Percentiles rank a stretch among this genome's conserved stretches.
phyloP scores from a whole-genome alignment of 345 rosid species.

The Sisymbrium altissimum region DNA sequence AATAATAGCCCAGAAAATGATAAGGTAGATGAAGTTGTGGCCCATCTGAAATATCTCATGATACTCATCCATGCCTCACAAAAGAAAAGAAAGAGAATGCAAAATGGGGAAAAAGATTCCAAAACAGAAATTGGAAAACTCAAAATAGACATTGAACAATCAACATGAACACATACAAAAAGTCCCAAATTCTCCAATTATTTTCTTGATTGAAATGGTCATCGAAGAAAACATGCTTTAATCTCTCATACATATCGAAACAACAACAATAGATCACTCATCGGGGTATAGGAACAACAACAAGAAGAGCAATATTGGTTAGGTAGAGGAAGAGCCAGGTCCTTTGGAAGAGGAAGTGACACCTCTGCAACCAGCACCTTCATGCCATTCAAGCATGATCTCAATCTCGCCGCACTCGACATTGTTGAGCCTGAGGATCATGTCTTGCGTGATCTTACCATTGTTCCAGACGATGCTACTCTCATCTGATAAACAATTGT shows the following conservation, averaged over 20 bases:
- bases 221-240: not conserved
- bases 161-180: not conserved
- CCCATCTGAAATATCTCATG: not conserved
- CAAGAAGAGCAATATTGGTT: not conserved
- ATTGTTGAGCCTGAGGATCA: slow-evolving; percentile 53
- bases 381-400: slow-evolving; percentile 69
- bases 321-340: slow-evolving; percentile 23
- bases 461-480: slow-evolving; percentile 49
- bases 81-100: not conserved
- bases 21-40: not conserved
- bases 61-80: not conserved
- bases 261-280: slow-evolving; percentile 20
- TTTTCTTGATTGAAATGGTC: slow-evolving; percentile 5
- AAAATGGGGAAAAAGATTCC: not conserved
- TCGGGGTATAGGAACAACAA: not conserved
- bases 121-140: not conserved
- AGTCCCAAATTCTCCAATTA: not conserved
- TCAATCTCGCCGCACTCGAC: slow-evolving; percentile 70
- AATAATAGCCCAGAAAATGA: not conserved
- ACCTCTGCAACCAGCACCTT: slow-evolving; percentile 47
- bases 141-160: not conserved
- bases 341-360: slow-evolving; percentile 22
- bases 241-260: slow-evolving; percentile 9
- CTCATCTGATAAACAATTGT: slow-evolving; percentile 60
- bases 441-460: slow-evolving; percentile 58